Percentiles rank a stretch among this genome's conserved stretches.
These are phyloP conservation scores for Fusarium musae DNA, from an alignment of 2,329 filamentous ascomycete genomes.

Conservation along the genomic window DNA sequence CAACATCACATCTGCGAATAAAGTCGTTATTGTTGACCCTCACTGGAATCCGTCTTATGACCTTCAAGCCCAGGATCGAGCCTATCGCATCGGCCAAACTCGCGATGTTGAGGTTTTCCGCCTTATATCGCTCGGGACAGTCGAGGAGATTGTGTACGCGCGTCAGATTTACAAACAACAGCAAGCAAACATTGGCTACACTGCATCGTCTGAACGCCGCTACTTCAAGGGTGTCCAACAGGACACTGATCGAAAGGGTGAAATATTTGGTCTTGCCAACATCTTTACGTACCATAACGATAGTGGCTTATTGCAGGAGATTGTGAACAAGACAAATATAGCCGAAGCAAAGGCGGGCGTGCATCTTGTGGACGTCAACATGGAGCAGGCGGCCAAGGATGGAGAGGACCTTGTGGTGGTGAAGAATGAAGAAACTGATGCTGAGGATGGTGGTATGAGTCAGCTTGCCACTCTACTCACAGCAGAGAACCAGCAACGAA, in stretches of 20 bases:
- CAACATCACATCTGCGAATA: constrained; percentile 97
- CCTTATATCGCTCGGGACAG: constrained; percentile 88
- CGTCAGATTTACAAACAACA: constrained; percentile 99
- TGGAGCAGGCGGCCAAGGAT: constrained; percentile 69
- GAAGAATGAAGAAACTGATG: constrained; percentile 62
- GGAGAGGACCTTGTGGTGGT: constrained; percentile 57
- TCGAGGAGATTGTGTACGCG: constrained; percentile 97
- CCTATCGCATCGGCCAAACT: constrained; percentile 93
- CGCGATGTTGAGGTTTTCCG: constrained; percentile 96
- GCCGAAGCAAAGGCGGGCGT: constrained; percentile 92
- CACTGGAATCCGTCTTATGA: constrained; percentile 98
- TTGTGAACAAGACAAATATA: constrained; percentile 98
- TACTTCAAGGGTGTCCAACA: constrained; percentile 97
- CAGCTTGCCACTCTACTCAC: constrained; percentile 71
- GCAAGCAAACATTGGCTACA: constrained; percentile 97
- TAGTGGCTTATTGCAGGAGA: constrained; percentile 86
- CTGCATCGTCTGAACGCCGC: constrained; percentile 87
- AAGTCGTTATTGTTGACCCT: constrained; percentile 95
- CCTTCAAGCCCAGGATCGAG: constrained; percentile 93
- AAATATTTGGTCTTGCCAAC: constrained; percentile 92
- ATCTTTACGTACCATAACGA: constrained; percentile 85
- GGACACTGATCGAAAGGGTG: constrained; percentile 82
- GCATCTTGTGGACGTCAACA: constrained; percentile 79
- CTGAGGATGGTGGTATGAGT: constrained; percentile 74
- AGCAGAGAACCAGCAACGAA: constrained; percentile 58